phyloP scores from a whole-genome alignment of 768 basidiomycete genomes.

The Naganishia kalamii region DNA sequence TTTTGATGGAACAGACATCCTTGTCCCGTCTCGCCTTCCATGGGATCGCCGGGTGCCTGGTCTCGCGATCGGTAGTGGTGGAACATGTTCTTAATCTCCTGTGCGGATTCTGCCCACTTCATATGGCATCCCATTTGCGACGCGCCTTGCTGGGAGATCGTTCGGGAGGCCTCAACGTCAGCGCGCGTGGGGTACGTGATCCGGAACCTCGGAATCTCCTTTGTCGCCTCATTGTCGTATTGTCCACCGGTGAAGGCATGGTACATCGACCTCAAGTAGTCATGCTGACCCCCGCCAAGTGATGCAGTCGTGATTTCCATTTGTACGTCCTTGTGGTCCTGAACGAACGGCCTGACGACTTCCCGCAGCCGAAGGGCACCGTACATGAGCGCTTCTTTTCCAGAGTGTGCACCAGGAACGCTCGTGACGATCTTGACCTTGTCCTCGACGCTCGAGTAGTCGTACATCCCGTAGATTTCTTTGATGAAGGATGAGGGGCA shows the following conservation, averaged over 20 bases:
- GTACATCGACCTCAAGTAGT: constrained; percentile 21
- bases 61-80: constrained; percentile 21
- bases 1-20: constrained; percentile 25
- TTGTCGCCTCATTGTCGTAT: background rate
- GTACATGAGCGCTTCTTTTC: constrained; percentile 10
- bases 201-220: constrained; percentile 6
- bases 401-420: constrained; percentile 18
- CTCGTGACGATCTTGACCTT: constrained; percentile 17
- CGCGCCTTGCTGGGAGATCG: constrained; percentile 16
- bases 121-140: constrained; percentile 22
- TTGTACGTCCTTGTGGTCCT: background rate
- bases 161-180: constrained; percentile 19
- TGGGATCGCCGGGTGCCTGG: constrained; percentile 14
- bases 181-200: constrained; percentile 16
- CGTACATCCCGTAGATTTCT: constrained; percentile 16
- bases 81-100: constrained; percentile 19
- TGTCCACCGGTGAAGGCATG: constrained; percentile 22
- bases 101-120: constrained; percentile 4
- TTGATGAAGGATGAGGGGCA: constrained; percentile 20
- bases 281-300: constrained; percentile 18
- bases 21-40: constrained; percentile 6
- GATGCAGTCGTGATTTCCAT: constrained; percentile 22
- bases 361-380: constrained; percentile 21
- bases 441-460: constrained; percentile 16
- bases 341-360: constrained; percentile 15